Evolutionary conservation across 352 stramenopile genomes (phyloP).

Genomic region (Globisporangium radiosum): DNA sequence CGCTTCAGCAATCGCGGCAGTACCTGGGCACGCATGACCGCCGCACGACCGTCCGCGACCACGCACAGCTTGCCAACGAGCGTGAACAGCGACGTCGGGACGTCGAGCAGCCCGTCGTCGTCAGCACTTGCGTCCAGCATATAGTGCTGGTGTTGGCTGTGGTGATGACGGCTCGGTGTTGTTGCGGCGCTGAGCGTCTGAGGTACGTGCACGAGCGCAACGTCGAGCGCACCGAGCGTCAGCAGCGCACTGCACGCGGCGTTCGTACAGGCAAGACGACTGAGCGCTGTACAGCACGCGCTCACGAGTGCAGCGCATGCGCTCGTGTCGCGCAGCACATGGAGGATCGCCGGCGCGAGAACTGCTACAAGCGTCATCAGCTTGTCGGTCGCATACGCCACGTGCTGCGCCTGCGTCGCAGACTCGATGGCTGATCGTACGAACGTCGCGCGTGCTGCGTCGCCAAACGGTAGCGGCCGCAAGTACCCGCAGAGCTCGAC

Average conservation of each 20-base stretch:
- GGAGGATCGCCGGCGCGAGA: constrained; percentile 44
- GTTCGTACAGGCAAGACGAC: constrained; percentile 58
- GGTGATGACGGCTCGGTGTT: constrained; percentile 2
- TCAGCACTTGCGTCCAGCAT: constrained; percentile 27
- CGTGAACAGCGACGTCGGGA: constrained; percentile 57
- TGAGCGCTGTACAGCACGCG: constrained; percentile 50
- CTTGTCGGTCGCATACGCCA: constrained; percentile 34
- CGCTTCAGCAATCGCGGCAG: constrained; percentile 67
- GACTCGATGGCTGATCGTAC: constrained; percentile 15
- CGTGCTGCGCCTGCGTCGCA: constrained; percentile 18
- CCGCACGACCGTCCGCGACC: constrained; percentile 44
- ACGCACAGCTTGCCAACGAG: constrained; percentile 58
- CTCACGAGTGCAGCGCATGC: constrained; percentile 24
- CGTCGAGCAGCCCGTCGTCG: constrained; percentile 36
- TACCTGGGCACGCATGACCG: constrained; percentile 54
- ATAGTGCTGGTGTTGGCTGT: constrained; percentile 10
- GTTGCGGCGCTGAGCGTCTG: constrained; percentile 29
- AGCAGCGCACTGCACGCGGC: constrained; percentile 37
- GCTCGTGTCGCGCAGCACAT: constrained; percentile 49
- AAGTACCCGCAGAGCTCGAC: constrained; percentile 59
- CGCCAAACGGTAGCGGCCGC: constrained; percentile 52
- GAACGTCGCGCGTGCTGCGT: constrained; percentile 34
- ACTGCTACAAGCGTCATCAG: constrained; percentile 40
- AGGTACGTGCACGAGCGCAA: constrained; percentile 47
- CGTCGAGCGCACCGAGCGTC: constrained; percentile 42